Evolutionary conservation across 495 filamentous ascomycete genomes (phyloP), one percentile per base, ranked within the genome.

Genomic region (Friedmanniomyces endolithicus): DNA sequence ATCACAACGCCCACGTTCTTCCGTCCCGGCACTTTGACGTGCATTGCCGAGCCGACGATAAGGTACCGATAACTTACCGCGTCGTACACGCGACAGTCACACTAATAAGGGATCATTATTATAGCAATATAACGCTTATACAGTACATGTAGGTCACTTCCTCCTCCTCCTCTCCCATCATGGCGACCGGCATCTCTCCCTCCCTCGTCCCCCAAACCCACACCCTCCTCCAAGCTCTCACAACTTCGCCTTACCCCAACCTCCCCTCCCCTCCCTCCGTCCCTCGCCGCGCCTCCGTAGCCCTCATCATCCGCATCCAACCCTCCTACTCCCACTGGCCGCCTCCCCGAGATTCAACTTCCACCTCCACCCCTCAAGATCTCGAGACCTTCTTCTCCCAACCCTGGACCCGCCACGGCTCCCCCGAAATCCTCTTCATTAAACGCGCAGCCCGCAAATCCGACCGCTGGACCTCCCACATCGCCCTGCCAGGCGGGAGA

Each of bases 401-500:
- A 55, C 57, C 72, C 9, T 90, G 86, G 86, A 83, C 86, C 11
- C 72, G 78, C 45, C 67, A 83, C 63, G 86, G 85, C n/a, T 81
- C 85, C 54, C 80, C 85, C 1, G 86, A 90, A 63, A 72, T 82
- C 11, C 71, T 88, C 12, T 87, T 88, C 61, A 90, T 90, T 65
- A 88, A 88, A 65, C 72, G 86, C 43, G 80, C 86, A 20, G 76
- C 82, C 23, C 73, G 86, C 31, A 72, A 74, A 20, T 84, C 84
- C 6, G 86, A 90, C 66, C 73, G 83, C 48, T 90, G 86, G 86
- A 85, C 78, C 0, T 78, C 81, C 40, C 84, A 88, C 73, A 78
- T 87, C 50, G 86, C 85, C 0, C 68, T 88, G 3, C 86, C 86
- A 0, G 86, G 86, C 22, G 86, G 86, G 3, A 84, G 81, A 60